A percentile compares a stretch with the other conserved stretches of the same genome.
These are phyloP conservation scores for Apiospora rasikravindrae DNA, from an alignment of 2,329 filamentous ascomycete species.

Conservation along the genomic window DNA sequence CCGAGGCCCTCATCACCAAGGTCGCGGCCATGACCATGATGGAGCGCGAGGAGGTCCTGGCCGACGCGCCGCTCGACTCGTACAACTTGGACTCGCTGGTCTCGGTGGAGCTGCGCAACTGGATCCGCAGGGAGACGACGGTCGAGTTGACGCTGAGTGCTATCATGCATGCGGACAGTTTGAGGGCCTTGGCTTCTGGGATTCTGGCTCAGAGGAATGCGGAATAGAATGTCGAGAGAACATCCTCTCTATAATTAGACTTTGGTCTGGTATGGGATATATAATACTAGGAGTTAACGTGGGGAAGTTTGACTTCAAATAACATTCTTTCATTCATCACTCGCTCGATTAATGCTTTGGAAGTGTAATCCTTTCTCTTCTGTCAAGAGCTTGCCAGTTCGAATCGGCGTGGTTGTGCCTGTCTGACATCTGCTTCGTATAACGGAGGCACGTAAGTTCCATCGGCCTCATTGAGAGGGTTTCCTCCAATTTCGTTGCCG, in stretches of 20 bases:
- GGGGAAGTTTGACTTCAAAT: too few species aligned
- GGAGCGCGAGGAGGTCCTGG: conserved; percentile 25
- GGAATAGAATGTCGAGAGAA: not conserved
- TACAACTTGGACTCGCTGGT: conserved; percentile 39
- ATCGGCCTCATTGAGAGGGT: not conserved
- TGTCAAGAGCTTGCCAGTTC: too few species aligned
- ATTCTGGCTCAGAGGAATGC: conserved; percentile 24
- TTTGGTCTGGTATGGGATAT: too few species aligned
- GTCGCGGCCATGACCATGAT: conserved; percentile 26
- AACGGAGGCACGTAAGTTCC: not conserved
- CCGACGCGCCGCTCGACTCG: conserved; percentile 21
- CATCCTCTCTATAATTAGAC: too few species aligned
- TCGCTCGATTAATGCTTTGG: too few species aligned
- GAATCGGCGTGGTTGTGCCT: not conserved
- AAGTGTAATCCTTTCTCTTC: too few species aligned
- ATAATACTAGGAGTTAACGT: too few species aligned
- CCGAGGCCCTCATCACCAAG: conserved; percentile 24
- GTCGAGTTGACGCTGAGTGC: conserved; percentile 28
- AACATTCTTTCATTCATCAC: too few species aligned
- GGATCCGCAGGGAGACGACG: conserved; percentile 34
- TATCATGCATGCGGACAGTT: conserved; percentile 23
- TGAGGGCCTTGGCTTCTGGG: conserved; percentile 20
- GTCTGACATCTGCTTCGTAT: not conserved
- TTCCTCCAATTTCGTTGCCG: not conserved
- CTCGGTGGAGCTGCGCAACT: conserved; percentile 37